Conservation (phyloP, 306 rosid species). For the Sindora glabra region DNA sequence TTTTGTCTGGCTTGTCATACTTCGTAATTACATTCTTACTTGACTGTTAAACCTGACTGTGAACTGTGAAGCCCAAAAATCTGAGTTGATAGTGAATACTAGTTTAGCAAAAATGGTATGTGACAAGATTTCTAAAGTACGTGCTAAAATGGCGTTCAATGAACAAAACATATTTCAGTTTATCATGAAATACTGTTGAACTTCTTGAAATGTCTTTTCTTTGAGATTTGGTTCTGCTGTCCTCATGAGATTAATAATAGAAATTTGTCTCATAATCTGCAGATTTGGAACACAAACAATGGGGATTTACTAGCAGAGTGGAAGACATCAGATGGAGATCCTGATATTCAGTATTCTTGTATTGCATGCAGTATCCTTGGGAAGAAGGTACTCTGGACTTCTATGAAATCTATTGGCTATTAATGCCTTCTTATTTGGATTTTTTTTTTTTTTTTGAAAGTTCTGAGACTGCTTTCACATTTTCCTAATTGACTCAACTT, state of each 20-base stretch:
- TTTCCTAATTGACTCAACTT: slow-evolving; percentile 9
- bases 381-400: slow-evolving; percentile 29
- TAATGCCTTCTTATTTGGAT: background rate
- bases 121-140: background rate
- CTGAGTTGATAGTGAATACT: background rate
- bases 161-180: background rate
- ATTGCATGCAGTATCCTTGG: slow-evolving; percentile 39
- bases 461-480: background rate
- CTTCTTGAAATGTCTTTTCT: background rate
- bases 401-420: background rate
- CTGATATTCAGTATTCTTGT: slow-evolving; percentile 30
- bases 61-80: background rate
- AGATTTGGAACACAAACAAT: slow-evolving; percentile 48
- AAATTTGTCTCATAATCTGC: slow-evolving; percentile 12
- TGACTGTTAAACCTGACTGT: background rate
- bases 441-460: background rate
- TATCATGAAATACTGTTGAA: background rate
- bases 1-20: too few relatives aligned
- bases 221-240: background rate
- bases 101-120: background rate
- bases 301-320: slow-evolving; percentile 40
- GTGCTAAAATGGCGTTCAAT: background rate
- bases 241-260: background rate
- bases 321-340: slow-evolving; percentile 35
- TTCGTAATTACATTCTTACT: background rate